Base-by-base conservation (phyloP, 768 basidiomycete species). In the Stropharia rugosoannulata region DNA sequence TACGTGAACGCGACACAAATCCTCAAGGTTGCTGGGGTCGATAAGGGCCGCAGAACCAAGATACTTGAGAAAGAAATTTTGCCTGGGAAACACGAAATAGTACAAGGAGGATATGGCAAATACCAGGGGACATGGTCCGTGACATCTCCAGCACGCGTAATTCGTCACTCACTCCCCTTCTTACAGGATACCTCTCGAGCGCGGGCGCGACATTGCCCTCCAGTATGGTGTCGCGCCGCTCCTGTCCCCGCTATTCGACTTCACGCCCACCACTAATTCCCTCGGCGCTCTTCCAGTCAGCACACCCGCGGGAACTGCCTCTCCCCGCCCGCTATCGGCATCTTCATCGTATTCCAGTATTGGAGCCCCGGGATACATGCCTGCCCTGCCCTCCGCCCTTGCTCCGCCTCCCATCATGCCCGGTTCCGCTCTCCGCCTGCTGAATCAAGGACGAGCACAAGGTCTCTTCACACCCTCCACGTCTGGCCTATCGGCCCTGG, bases 1-100 rank as follows among this genome's bases (percentile, higher is more conserved):
- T 98, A 83, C 70, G 91, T 99, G 61, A 99, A 99, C 78, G 97
- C 97, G 63, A 98, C 97, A 2, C 97, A 99, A 72, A 98, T 99
- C 59, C 85, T 99, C 63, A 99, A 99, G 74, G 96, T 99, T 38
- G 95, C 96, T 5, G 97, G 97, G 40, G 90, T 98, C 58, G 94
- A 96, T 76, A 99, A 99, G 73, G 95, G 95, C 1, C 84, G 89
- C 42, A 82, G 97, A 39, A 98, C 96, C 13, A 98, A 98, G 82
- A 97, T 98, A 51, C 77, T 93, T 12, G 91, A 98, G 80, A 97
- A 95, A 71, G 96, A 99, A 75, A 93, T 99, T 59, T 81, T 95
- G 41, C 90, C 90, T 54, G 95, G 94, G 45, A 89, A 90, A 72
- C 93, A 97, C 71, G 96, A 99, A 72, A 98, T 98, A 70, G 93